Conservation (phyloP, 1,284 basidiomycete species). For the Melampsora occidentalis region DNA sequence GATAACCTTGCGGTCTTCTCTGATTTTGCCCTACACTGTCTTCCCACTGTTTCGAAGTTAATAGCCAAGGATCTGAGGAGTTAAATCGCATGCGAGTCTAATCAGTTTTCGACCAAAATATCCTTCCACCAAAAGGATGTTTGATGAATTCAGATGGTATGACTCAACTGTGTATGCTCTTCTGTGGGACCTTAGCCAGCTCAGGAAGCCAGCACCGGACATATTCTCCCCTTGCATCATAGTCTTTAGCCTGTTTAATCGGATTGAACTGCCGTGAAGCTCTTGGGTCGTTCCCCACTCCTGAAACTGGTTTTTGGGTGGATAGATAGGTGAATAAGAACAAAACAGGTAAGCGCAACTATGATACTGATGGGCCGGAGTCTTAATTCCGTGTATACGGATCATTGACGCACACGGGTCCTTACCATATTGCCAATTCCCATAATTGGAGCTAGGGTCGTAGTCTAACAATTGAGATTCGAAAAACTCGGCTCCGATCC, state of each 20-base stretch:
- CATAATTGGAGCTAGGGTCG: slow-evolving; percentile 55
- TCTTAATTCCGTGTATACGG: background rate
- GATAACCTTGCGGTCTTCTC: slow-evolving; percentile 15
- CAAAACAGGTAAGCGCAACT: background rate
- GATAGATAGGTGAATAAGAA: background rate
- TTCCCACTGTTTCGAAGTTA: slow-evolving; percentile 32
- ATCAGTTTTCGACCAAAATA: too few relatives aligned
- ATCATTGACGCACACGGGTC: background rate
- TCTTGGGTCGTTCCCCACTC: slow-evolving; percentile 62
- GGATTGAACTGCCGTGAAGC: slow-evolving; percentile 61
- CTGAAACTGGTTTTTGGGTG: slow-evolving; percentile 52
- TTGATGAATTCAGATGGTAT: slow-evolving; percentile 20
- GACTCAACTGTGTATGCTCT: slow-evolving; percentile 50
- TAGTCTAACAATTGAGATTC: slow-evolving; percentile 58
- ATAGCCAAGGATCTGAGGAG: slow-evolving; percentile 31
- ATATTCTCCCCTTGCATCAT: slow-evolving; percentile 59
- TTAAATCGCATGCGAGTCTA: too few relatives aligned
- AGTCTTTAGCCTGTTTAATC: slow-evolving; percentile 61
- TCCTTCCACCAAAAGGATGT: too few relatives aligned
- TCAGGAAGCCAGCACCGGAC: slow-evolving; percentile 59
- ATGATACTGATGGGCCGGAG: background rate
- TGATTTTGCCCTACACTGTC: background rate
- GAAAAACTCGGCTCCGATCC: slow-evolving; percentile 61
- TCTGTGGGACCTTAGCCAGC: slow-evolving; percentile 54
- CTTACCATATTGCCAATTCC: slow-evolving; percentile 56